Conservation (phyloP, 1,284 basidiomycete species). For the Cystobasidium slooffiae region DNA sequence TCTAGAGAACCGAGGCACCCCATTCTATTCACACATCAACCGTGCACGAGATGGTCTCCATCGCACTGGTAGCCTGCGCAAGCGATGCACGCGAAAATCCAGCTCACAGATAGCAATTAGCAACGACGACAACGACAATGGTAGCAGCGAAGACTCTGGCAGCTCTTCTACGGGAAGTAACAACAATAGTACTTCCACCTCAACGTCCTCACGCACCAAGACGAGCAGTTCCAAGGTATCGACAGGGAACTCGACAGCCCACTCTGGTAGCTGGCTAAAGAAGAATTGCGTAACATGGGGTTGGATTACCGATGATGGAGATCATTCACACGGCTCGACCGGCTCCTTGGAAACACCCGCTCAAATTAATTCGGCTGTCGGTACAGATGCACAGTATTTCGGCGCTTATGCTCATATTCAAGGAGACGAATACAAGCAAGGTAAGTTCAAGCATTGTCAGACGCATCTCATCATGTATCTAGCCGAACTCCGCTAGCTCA, state of each 20-base stretch:
- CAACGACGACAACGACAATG: conserved; percentile 1
- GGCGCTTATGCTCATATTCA: conserved; percentile 15
- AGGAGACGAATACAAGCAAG: conserved; percentile 25
- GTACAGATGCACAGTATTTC: conserved; percentile 12
- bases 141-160: not conserved
- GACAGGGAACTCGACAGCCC: not conserved
- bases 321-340: conserved; percentile 24
- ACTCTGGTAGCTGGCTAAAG: conserved; percentile 9
- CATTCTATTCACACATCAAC: not conserved
- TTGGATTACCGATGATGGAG: conserved; percentile 24
- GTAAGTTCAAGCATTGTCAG: not conserved
- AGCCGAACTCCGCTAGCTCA: too few species aligned
- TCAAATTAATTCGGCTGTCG: conserved; percentile 14
- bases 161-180: not conserved
- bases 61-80: conserved; percentile 5
- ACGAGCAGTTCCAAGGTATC: not conserved
- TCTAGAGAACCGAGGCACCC: not conserved
- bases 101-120: not conserved
- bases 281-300: conserved; percentile 22
- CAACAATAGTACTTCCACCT: not conserved
- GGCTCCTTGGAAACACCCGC: conserved; percentile 24
- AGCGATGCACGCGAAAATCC: conserved; percentile 6
- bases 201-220: not conserved
- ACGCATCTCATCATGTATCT: not conserved
- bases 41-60: not conserved